These are phyloP conservation scores for Pichia sp. DNA, from an alignment of 1,139 yeast species.

Conservation along the genomic window DNA sequence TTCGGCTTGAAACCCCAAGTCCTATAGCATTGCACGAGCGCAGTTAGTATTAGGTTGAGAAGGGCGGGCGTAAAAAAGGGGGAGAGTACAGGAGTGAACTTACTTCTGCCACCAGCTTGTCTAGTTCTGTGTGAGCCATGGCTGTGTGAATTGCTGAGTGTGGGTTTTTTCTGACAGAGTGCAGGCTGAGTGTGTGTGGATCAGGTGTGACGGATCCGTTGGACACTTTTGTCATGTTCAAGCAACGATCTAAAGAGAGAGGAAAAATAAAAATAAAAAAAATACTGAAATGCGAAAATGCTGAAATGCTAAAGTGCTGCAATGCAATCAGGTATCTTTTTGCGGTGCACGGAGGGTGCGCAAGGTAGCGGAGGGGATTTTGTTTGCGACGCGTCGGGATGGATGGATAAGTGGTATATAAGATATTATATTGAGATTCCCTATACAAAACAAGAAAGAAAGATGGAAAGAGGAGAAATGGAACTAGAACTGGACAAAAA, in stretches of 20 bases:
- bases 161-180: too few relatives aligned
- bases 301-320: too few relatives aligned
- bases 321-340: too few relatives aligned
- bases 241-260: not conserved
- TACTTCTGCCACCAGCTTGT: conserved; percentile 23
- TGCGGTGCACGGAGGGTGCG: not conserved
- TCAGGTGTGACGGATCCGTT: not conserved
- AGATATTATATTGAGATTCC: not conserved
- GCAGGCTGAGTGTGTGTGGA: not conserved
- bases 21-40: conserved; percentile 11
- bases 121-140: conserved; percentile 16
- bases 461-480: not conserved
- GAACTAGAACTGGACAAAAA: too few relatives aligned
- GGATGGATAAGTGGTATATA: not conserved
- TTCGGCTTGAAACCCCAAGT: conserved; percentile 29
- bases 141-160: not conserved
- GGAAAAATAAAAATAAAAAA: not conserved
- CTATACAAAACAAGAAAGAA: not conserved
- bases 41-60: conserved; percentile 11
- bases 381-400: not conserved
- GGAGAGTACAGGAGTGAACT: conserved; percentile 4
- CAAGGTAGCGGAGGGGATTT: not conserved
- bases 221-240: not conserved
- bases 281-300: not conserved
- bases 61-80: not conserved